Base-by-base conservation (phyloP, 805 yeast species). In the Lachancea waltii region DNA sequence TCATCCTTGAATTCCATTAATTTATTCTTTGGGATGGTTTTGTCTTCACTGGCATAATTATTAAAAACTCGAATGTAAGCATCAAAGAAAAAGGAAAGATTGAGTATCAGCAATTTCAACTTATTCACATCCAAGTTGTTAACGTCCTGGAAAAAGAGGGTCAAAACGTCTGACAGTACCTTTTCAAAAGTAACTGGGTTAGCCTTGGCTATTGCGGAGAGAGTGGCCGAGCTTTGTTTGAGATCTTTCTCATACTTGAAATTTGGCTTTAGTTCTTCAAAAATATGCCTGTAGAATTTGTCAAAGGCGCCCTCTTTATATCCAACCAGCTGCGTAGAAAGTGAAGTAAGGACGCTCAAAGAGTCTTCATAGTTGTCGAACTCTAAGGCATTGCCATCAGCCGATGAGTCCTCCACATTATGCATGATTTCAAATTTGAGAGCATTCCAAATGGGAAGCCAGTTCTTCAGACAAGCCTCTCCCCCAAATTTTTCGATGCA, bases 361-460 rank as follows among this genome's bases (percentile, higher is more conserved):
- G 79, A 68, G 7, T 65, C 49, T 14, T 69, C 66, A 44, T 69
- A 61, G 4, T 67, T 65, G 20, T 55, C 56, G 22, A 69, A 54
- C 1, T 70, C 65, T 23, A 62, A 56, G n/a, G 63, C 60, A 33
- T 63, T 67, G 30, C 28, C 19, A 9, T 33, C 17, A 3, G 38
- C 15, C 11, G 21, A 25, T 10, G 31, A 19, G 9, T 21, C 33
- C 6, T 70, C 75, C n/a, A 82, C 85, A 29, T 79, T 80, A 56
- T 90, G 95, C 40, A 90, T 64, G n/a, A 90, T 70, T 58, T 90
- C 96, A 56, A 76, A 87, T 56, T 90, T 90, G 36, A 90, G 64
- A 0, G 95, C 85, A 49, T 84, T 82, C 95, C 95, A 92, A 4
- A 90, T 54, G 1, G 80, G 72, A 6, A 72, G 54, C 89, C 95